Evolutionary conservation across 306 rosid genomes (phyloP), one percentile per base, ranked within the genome.

Genomic region (Dalbergia cochinchinensis): DNA sequence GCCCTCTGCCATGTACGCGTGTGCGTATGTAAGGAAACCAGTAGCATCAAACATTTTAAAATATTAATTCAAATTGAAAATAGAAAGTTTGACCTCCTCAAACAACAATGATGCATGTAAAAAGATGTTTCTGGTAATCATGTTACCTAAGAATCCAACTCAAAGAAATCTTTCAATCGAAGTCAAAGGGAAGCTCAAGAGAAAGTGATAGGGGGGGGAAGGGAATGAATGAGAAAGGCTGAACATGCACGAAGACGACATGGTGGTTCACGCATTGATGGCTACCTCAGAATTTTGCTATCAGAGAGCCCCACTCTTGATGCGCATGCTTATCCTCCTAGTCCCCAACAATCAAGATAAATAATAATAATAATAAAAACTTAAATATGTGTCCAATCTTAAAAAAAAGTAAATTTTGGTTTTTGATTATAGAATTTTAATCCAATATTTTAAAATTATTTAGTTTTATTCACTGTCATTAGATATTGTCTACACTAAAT

Each of bases 321-420:
- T 22, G 87, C 87, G 86, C 91, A 82, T 87, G 88, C 90, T 84
- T 68, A 77, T 60, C 80, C 69, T 77, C 42, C 59, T 39, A 62
- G 14, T 15, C 67, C 68, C 59, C 48, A 78, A 68, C 75, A 66
- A 58, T 69, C 76, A 78, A 15, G 0, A 47, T 57, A 78, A 54
- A 31, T n/a, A 78, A 54, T 33, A 35, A 75, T 0, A 10, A 54
- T 15, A 15, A 61, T 3, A 76, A 1, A 26, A 26, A 12, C 12
- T 14, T 11, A 16, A 35, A 76, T 76, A 77, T 65, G 41, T 37
- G 5, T 37, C 41, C 7, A 6, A 37, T 37, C 41, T 37, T 3
- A 1, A 26, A 26, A 26, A 26, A 26, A 26, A 26, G 31, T 26
- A 26, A 26, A 26, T 26, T 1, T 26, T 26, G 2, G 31, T 2